These are phyloP conservation scores for Baorangia bicolor DNA, from an alignment of 768 basidiomycete genomes.

Conservation along the genomic window DNA sequence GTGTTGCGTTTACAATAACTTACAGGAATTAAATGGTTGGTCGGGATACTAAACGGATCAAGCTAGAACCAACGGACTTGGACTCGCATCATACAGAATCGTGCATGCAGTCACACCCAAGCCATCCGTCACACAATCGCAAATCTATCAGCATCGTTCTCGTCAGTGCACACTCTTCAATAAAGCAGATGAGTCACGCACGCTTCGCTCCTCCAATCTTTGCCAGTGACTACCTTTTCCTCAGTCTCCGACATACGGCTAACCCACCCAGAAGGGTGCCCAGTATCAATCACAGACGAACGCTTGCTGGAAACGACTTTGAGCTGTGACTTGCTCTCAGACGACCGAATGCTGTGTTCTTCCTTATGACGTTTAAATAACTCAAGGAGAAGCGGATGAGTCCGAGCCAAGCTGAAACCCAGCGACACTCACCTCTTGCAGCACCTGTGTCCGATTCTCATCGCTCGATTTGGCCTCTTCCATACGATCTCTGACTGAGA, in stretches of 20 bases:
- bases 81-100: neutral
- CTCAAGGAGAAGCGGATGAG: conserved; percentile 30
- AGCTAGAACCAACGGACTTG: neutral
- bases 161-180: neutral
- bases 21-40: neutral
- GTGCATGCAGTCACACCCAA: too few species aligned
- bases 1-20: too few species aligned
- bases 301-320: conserved; percentile 75
- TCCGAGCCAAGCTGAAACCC: neutral
- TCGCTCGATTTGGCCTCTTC: conserved; percentile 54
- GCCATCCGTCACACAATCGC: conserved; percentile 1
- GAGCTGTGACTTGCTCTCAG: conserved; percentile 64
- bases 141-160: conserved; percentile 9
- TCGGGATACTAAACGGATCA: neutral
- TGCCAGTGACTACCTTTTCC: conserved; percentile 41
- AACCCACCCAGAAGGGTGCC: conserved; percentile 72
- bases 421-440: conserved; percentile 52
- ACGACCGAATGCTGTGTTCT: conserved; percentile 34
- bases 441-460: conserved; percentile 46
- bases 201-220: conserved; percentile 57
- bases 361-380: conserved; percentile 61
- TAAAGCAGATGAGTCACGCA: conserved; percentile 24
- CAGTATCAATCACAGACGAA: conserved; percentile 62
- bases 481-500: conserved; percentile 81
- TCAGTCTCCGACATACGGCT: conserved; percentile 49